These are phyloP conservation scores for Cytospora paraplurivora DNA, from an alignment of 2,329 filamentous ascomycete genomes.

Conservation along the genomic window DNA sequence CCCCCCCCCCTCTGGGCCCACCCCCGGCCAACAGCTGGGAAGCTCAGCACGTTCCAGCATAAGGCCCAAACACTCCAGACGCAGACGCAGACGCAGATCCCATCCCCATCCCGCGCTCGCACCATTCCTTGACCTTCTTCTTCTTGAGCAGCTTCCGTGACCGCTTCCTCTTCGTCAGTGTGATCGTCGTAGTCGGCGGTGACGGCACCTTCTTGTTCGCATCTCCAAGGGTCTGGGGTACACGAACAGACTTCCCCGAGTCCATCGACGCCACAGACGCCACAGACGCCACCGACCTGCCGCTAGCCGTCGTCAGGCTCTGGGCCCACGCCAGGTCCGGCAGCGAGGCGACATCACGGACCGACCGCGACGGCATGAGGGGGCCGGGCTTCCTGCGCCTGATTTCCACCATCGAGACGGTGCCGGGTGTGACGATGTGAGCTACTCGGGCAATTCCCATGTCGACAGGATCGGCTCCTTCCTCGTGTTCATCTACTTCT, in stretches of 20 bases:
- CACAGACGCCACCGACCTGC: slow-evolving; percentile 4
- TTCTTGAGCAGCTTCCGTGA: slow-evolving; percentile 14
- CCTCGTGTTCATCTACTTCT: background rate
- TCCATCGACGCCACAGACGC: background rate
- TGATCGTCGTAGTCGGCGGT: background rate
- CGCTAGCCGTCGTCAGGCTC: slow-evolving; percentile 18
- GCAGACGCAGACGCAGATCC: background rate
- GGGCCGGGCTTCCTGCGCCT: slow-evolving; percentile 1
- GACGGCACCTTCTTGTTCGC: background rate
- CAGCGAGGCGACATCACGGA: slow-evolving; percentile 14
- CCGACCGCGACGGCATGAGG: slow-evolving; percentile 8
- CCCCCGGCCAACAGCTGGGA: background rate
- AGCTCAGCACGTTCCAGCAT: slow-evolving; percentile 7
- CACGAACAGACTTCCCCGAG: background rate
- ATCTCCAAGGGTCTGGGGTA: background rate
- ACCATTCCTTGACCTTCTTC: slow-evolving; percentile 20
- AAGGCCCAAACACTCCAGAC: slow-evolving; percentile 10
- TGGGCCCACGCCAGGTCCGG: slow-evolving; percentile 20
- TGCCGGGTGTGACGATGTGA: slow-evolving; percentile 4
- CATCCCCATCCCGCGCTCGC: slow-evolving; percentile 14
- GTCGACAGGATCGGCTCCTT: background rate
- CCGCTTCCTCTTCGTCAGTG: slow-evolving; percentile 11
- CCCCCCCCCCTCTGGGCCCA: too few species aligned
- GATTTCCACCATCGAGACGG: slow-evolving; percentile 18
- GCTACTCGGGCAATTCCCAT: slow-evolving; percentile 10